Evolutionary conservation across 768 basidiomycete species (phyloP).

Genomic region (Tricholoma saponaceum): DNA sequence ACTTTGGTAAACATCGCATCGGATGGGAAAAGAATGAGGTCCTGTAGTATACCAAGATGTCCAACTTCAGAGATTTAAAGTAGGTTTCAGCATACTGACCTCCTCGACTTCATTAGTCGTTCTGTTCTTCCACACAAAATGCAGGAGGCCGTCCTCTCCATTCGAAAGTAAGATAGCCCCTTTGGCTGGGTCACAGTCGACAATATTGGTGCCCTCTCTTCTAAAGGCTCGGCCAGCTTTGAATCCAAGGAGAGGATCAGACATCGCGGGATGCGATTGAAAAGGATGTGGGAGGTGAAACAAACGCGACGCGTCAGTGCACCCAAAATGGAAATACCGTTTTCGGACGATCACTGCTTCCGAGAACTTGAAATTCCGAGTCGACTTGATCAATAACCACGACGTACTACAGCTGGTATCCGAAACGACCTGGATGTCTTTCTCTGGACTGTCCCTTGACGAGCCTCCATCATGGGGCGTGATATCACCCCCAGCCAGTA

Average conservation of each 20-base stretch:
- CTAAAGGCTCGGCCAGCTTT: slow-evolving; percentile 77
- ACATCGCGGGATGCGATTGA: slow-evolving; percentile 2
- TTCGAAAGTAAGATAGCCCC: slow-evolving; percentile 68
- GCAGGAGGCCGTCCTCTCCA: slow-evolving; percentile 73
- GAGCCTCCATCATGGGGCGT: slow-evolving; percentile 49
- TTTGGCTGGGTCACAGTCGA: slow-evolving; percentile 66
- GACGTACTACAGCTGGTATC: too few species aligned
- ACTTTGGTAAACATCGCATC: slow-evolving; percentile 84
- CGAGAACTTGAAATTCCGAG: slow-evolving; percentile 6
- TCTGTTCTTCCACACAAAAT: slow-evolving; percentile 79
- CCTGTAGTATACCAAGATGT: slow-evolving; percentile 37
- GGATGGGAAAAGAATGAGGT: slow-evolving; percentile 82
- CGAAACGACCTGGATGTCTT: slow-evolving; percentile 35
- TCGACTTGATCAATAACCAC: background rate
- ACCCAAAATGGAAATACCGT: slow-evolving; percentile 18
- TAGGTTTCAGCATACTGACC: slow-evolving; percentile 31
- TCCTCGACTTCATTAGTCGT: slow-evolving; percentile 58
- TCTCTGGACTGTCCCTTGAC: slow-evolving; percentile 38
- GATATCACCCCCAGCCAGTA: slow-evolving; percentile 40
- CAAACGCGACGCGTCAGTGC: slow-evolving; percentile 44
- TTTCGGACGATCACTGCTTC: background rate
- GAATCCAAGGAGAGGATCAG: slow-evolving; percentile 47
- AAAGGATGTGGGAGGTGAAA: slow-evolving; percentile 5
- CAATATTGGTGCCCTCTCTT: slow-evolving; percentile 59
- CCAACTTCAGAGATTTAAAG: background rate